Evolutionary conservation across 2,329 filamentous ascomycete species (phyloP).

Genomic region (Fusarium chaquense): DNA sequence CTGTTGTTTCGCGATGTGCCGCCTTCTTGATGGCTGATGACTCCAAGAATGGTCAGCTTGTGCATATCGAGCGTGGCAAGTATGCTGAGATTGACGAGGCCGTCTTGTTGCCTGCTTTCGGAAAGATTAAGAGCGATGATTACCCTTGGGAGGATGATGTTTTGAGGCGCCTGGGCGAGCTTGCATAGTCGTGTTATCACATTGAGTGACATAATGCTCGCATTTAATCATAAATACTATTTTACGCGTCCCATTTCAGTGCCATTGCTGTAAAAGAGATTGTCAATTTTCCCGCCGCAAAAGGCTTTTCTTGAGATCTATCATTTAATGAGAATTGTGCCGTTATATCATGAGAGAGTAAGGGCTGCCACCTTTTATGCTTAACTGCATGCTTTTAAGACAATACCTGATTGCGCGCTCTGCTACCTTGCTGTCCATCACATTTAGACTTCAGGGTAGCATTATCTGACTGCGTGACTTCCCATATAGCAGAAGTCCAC

Average conservation of each 20-base stretch:
- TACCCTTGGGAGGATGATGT: conserved; percentile 54
- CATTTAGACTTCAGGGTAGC: no score
- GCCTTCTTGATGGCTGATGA: conserved; percentile 63
- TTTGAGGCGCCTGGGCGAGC: conserved; percentile 39
- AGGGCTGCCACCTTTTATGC: no score
- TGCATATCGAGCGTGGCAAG: conserved; percentile 63
- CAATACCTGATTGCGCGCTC: no score
- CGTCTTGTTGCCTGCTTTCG: conserved; percentile 52
- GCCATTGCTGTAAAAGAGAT: neutral
- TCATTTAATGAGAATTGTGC: neutral
- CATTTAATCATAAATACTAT: neutral
- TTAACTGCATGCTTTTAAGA: no score
- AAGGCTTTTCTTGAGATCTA: neutral
- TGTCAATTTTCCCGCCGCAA: neutral
- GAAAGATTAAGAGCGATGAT: conserved; percentile 49
- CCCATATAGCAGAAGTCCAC: no score
- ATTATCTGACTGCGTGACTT: no score
- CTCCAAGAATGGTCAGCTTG: conserved; percentile 61
- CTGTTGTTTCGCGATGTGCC: conserved; percentile 61
- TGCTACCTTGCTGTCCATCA: no score
- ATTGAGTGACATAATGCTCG: neutral
- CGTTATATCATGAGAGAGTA: no score
- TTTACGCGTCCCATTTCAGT: no score
- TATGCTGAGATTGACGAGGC: conserved; percentile 67
- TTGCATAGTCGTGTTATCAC: neutral